Evolutionary conservation across 495 filamentous ascomycete genomes (phyloP), one percentile per base, ranked within the genome.

Genomic region (Penicillium atrosanguineum): DNA sequence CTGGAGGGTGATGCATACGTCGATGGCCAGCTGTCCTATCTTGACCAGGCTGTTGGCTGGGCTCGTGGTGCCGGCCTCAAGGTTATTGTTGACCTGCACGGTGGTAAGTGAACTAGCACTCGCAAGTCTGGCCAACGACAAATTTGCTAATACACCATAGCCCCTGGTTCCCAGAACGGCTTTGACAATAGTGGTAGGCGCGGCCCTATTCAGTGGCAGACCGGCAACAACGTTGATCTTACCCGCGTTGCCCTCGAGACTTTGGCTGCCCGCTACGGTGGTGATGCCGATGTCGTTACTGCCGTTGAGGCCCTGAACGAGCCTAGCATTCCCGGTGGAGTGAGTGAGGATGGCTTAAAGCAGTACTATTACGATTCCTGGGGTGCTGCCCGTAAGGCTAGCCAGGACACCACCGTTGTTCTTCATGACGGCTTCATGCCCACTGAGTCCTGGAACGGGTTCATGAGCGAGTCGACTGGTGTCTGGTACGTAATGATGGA

Each of bases 131-230:
- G 7, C 26, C n/a, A 7, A 18, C 38, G n/a, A 11, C 14, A n/a
- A 38, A 12, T 7, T 16, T 11, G 59, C 65, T 52, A 63, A 73
- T 16, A n/a, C 18, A 14, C 36, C 6, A 29, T 53, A 80, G 87
- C 82, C 18, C 89, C 88, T 19, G 88, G 86, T 9, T 87, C 83
- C 21, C 89, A 93, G 63, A 93, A 93, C 58, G 89, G 89, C 16
- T 91, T 90, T 65, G 90, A 90, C 65, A 90, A 91, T 67, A 83
- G 77, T 41, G 88, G 88, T 8, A 73, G 75, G 48, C 79, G 79
- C 55, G 89, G 86, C n/a, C 50, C 71, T 6, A 79, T 91, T 38
- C 60, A 78, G 11, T 91, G 87, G 88, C 78, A 79, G 49, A 67
- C 76, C 37, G 83, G 79, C 16, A 62, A 81, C 57, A 86, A 76